Evolutionary conservation across 495 filamentous ascomycete genomes (phyloP).

Genomic region (Aspergillus olivimuriae): DNA sequence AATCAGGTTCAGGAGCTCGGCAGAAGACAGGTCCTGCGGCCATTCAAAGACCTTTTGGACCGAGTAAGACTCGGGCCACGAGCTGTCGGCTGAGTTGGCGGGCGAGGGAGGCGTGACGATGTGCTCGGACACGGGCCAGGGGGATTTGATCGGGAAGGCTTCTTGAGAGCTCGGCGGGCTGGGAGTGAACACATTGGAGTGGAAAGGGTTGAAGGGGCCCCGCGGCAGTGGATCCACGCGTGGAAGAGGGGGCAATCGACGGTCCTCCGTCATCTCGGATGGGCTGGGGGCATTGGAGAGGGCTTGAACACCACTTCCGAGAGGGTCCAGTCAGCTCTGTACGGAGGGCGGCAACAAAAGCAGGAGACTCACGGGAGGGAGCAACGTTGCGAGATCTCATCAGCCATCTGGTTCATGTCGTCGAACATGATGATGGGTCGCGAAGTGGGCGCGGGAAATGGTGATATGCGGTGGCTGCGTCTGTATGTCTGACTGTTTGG

Average conservation of each 20-base stretch:
- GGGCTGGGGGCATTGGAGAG: constrained; percentile 12
- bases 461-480: constrained; percentile 7
- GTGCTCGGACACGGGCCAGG: constrained; percentile 28
- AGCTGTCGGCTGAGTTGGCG: constrained; percentile 38
- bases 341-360: constrained; percentile 3
- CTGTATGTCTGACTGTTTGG: constrained; percentile 9
- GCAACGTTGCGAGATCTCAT: constrained; percentile 29
- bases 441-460: not conserved
- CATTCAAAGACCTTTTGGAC: constrained; percentile 31
- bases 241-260: constrained; percentile 39
- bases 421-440: constrained; percentile 24
- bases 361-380: constrained; percentile 35
- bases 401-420: constrained; percentile 27
- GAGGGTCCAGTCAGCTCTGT: constrained; percentile 6
- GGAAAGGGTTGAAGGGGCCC: constrained; percentile 38
- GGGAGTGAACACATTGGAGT: constrained; percentile 24
- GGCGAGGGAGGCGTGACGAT: constrained; percentile 36
- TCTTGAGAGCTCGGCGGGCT: constrained; percentile 35
- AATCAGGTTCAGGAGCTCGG: constrained; percentile 34
- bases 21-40: constrained; percentile 29
- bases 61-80: constrained; percentile 34
- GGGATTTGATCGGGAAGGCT: constrained; percentile 31
- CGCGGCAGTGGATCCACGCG: constrained; percentile 36
- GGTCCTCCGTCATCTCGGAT: constrained; percentile 26
- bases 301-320: constrained; percentile 13